Evolutionary conservation across 2,329 filamentous ascomycete genomes (phyloP).

Genomic region (Nakataea oryzae): DNA sequence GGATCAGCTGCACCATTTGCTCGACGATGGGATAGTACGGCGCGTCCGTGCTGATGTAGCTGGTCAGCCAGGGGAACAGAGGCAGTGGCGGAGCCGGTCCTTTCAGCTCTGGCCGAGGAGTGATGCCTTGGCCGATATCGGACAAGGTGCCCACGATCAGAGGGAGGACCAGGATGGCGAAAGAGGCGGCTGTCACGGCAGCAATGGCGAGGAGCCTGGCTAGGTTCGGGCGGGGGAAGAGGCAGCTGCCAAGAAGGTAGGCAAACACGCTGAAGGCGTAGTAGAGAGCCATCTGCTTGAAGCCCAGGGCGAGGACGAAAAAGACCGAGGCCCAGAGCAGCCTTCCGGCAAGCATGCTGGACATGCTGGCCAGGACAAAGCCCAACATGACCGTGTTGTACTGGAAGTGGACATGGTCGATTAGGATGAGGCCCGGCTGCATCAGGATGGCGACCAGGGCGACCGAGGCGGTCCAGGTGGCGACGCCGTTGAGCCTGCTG

Average conservation of each 20-base stretch:
- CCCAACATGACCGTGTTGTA: constrained; percentile 99
- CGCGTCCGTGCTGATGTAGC: constrained; percentile 51
- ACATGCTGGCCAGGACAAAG: constrained; percentile 75
- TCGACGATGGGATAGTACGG: constrained; percentile 66
- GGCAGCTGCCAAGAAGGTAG: constrained; percentile 76
- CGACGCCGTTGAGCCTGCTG: constrained; percentile 64
- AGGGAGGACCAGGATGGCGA: constrained; percentile 65
- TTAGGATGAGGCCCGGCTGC: constrained; percentile 81
- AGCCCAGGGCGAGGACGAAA: constrained; percentile 87
- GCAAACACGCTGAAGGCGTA: constrained; percentile 90
- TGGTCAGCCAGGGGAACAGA: constrained; percentile 45
- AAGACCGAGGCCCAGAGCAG: constrained; percentile 85
- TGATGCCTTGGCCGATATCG: constrained; percentile 54
- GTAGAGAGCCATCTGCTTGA: constrained; percentile 99
- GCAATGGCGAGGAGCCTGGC: constrained; percentile 65
- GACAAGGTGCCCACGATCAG: constrained; percentile 62
- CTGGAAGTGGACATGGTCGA: constrained; percentile 94
- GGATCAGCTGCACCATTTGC: constrained; percentile 72
- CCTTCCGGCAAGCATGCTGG: constrained; percentile 76
- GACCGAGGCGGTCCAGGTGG: constrained; percentile 72
- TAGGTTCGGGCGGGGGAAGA: constrained; percentile 62
- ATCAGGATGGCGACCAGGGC: constrained; percentile 84
- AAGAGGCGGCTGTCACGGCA: constrained; percentile 60
- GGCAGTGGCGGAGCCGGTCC: constrained; percentile 53
- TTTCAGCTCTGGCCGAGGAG: constrained; percentile 43